phyloP scores from a whole-genome alignment of 2,329 filamentous ascomycete genomes.

The Cladorrhinum sp. region DNA sequence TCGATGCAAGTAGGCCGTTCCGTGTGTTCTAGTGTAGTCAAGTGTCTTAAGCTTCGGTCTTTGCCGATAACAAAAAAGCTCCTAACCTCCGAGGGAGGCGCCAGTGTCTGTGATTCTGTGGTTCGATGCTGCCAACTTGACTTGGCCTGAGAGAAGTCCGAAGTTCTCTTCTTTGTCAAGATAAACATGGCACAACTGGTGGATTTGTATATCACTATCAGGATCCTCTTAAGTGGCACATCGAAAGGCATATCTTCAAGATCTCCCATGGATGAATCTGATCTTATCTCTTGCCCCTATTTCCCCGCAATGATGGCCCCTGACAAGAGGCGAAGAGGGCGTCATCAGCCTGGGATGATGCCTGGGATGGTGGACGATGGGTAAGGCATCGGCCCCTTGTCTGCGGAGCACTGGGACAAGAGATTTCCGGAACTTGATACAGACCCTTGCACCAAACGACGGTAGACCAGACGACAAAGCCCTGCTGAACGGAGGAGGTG shows the following conservation, averaged over 20 bases:
- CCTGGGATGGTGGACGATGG: not conserved
- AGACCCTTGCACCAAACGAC: conserved; percentile 9
- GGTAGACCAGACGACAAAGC: not conserved
- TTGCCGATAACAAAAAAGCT: not conserved
- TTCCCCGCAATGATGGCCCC: conserved; percentile 3
- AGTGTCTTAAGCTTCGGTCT: not conserved
- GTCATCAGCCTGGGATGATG: not conserved
- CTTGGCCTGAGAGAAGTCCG: not conserved
- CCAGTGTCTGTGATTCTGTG: not conserved
- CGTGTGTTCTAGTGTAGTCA: not conserved
- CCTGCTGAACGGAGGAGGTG: not conserved
- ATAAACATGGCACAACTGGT: not conserved
- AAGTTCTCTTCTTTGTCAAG: too few species aligned
- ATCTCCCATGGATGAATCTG: not conserved
- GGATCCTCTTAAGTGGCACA: not conserved
- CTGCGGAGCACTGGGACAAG: conserved; percentile 4
- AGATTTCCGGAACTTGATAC: conserved; percentile 18
- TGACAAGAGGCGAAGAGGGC: not conserved
- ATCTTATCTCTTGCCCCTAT: conserved; percentile 1
- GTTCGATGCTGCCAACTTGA: not conserved
- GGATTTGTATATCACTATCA: not conserved
- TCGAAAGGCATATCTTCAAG: not conserved
- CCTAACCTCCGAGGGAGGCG: conserved; percentile 6
- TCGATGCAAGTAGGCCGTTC: too few species aligned
- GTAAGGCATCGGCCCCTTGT: not conserved